phyloP scores from a whole-genome alignment of 116 monocot genomes.

The Phalaenopsis hybrid region DNA sequence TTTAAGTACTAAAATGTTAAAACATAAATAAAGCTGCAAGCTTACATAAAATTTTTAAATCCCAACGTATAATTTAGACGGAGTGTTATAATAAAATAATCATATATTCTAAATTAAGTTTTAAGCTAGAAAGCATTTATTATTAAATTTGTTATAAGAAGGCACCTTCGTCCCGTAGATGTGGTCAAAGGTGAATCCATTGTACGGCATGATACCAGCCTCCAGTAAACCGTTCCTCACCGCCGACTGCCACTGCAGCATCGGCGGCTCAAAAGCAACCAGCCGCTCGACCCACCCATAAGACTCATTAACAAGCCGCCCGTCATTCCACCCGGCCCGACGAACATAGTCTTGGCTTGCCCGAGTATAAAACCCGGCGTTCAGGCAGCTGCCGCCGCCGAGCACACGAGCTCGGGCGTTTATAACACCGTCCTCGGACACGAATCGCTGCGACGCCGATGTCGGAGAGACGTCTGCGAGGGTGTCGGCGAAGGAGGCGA shows the following conservation, averaged over 20 bases:
- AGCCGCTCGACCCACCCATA: constrained; percentile 68
- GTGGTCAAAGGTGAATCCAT: constrained; percentile 71
- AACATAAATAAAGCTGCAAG: too few relatives aligned
- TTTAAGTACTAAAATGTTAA: too few relatives aligned
- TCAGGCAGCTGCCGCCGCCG: constrained; percentile 75
- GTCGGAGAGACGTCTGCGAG: constrained; percentile 52
- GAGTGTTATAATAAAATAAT: too few relatives aligned
- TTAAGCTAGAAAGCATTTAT: too few relatives aligned
- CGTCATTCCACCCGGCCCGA: constrained; percentile 35
- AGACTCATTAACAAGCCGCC: constrained; percentile 31
- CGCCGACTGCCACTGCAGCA: constrained; percentile 63
- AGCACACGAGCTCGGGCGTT: constrained; percentile 67
- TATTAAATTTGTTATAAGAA: neutral
- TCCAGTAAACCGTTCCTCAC: constrained; percentile 50
- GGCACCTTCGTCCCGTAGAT: constrained; percentile 49
- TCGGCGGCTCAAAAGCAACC: constrained; percentile 46
- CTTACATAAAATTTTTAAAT: too few relatives aligned
- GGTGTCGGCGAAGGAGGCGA: constrained; percentile 44
- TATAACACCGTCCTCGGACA: constrained; percentile 69
- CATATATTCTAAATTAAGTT: too few relatives aligned
- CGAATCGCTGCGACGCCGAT: constrained; percentile 64
- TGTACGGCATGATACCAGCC: constrained; percentile 54
- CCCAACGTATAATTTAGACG: too few relatives aligned
- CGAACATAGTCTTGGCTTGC: constrained; percentile 43
- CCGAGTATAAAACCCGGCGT: constrained; percentile 78